These are phyloP conservation scores for Cytospora paraplurivora DNA, from an alignment of 2,329 filamentous ascomycete species.

Conservation along the genomic window DNA sequence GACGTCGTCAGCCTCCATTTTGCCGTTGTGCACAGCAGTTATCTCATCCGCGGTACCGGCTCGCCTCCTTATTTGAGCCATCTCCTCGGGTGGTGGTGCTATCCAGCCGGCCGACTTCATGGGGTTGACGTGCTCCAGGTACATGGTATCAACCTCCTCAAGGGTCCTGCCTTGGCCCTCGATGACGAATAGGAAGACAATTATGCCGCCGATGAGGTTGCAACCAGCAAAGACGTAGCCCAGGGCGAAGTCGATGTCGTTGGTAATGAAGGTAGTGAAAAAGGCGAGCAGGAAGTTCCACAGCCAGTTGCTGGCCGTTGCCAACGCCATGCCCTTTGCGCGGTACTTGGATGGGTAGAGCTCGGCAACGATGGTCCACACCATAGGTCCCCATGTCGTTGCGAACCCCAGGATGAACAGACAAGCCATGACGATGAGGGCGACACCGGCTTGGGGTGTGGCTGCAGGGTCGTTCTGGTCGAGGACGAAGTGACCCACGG, in stretches of 20 bases:
- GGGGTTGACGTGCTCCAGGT: conserved; percentile 64
- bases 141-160: conserved; percentile 82
- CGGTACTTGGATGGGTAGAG: conserved; percentile 66
- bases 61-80: conserved; percentile 44
- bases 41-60: conserved; percentile 41
- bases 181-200: conserved; percentile 78
- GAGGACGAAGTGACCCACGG: conserved; percentile 53
- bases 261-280: conserved; percentile 78
- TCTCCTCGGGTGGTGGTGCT: conserved; percentile 47
- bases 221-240: conserved; percentile 77
- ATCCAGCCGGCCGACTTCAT: conserved; percentile 62
- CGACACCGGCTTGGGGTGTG: conserved; percentile 52
- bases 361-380: conserved; percentile 66
- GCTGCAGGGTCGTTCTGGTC: conserved; percentile 39
- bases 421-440: conserved; percentile 64
- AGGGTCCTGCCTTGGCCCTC: conserved; percentile 73
- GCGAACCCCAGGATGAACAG: conserved; percentile 68
- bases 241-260: conserved; percentile 70
- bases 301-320: conserved; percentile 65
- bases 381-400: conserved; percentile 67
- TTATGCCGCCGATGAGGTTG: conserved; percentile 62
- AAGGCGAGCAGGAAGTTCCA: conserved; percentile 78
- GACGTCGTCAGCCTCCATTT: background rate
- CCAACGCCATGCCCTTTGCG: conserved; percentile 61
- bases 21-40: background rate